Conservation (phyloP, 2,329 filamentous ascomycete species). For the Aspergillus unguis region DNA sequence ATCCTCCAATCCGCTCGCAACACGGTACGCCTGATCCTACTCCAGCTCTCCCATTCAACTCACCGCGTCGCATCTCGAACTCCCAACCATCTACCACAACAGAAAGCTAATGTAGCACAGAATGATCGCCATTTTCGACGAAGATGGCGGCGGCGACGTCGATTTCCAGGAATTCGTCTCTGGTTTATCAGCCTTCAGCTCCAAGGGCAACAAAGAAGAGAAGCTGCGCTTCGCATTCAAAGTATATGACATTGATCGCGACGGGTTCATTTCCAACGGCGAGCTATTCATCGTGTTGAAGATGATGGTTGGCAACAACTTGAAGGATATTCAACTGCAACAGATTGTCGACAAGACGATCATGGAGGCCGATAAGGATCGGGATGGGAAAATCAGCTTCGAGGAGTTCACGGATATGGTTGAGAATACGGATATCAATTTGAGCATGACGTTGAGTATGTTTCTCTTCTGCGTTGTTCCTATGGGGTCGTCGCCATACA, state of each 20-base stretch:
- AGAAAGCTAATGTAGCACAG: constrained; percentile 42
- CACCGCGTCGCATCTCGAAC: not conserved
- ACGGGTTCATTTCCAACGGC: constrained; percentile 97
- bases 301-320: constrained; percentile 99
- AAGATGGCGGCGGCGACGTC: constrained; percentile 95
- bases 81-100: not conserved
- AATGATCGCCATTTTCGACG: constrained; percentile 99
- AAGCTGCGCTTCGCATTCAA: constrained; percentile 98
- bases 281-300: constrained; percentile 99
- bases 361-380: constrained; percentile 96
- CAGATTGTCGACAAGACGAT: constrained; percentile 99
- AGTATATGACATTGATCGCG: constrained; percentile 98
- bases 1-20: constrained; percentile 94
- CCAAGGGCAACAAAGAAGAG: constrained; percentile 98
- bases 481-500: not conserved
- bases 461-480: constrained; percentile 10
- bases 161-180: constrained; percentile 99
- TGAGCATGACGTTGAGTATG: constrained; percentile 66
- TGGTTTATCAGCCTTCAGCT: constrained; percentile 90
- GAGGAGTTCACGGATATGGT: constrained; percentile 99
- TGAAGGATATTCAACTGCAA: constrained; percentile 98
- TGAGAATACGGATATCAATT: constrained; percentile 75
- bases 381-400: constrained; percentile 97
- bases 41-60: not conserved
- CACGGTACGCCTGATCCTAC: constrained; percentile 58